phyloP scores from a whole-genome alignment of 768 basidiomycete species.

The Boletus rubescentipes region DNA sequence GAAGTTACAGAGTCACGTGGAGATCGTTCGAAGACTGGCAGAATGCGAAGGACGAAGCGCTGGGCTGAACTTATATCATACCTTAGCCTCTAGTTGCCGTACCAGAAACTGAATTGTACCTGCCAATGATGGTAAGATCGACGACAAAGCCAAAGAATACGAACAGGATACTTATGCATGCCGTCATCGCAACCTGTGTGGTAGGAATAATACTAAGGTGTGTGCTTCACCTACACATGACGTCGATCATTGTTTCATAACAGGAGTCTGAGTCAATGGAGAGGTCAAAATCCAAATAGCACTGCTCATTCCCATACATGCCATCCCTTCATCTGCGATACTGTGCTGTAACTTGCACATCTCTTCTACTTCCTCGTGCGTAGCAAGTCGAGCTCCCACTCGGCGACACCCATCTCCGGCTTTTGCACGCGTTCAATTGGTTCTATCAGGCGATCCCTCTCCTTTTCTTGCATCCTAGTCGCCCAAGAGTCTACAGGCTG shows the following conservation, averaged over 20 bases:
- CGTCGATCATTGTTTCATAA: neutral
- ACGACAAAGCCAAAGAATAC: too few species aligned
- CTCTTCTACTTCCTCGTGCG: neutral
- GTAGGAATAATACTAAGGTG: too few species aligned
- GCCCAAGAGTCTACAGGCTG: conserved; percentile 46
- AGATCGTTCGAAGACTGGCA: neutral
- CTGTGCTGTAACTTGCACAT: neutral
- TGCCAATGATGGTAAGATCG: too few species aligned
- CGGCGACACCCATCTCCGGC: conserved; percentile 35
- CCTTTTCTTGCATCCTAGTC: conserved; percentile 52
- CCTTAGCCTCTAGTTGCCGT: neutral
- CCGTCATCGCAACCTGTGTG: too few species aligned
- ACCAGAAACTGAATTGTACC: neutral
- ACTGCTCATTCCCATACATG: too few species aligned
- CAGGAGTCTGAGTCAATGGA: too few species aligned
- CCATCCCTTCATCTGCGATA: too few species aligned
- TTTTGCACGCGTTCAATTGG: conserved; percentile 54
- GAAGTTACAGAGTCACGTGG: neutral
- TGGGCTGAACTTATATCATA: neutral
- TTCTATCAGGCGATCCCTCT: conserved; percentile 46
- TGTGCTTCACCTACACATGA: neutral
- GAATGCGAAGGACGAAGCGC: neutral
- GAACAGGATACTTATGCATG: too few species aligned
- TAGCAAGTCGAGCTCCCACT: conserved; percentile 28
- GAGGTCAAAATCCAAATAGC: too few species aligned